Base-by-base conservation (phyloP, 2,329 filamentous ascomycete species). In the Trichophyton benhamiae region DNA sequence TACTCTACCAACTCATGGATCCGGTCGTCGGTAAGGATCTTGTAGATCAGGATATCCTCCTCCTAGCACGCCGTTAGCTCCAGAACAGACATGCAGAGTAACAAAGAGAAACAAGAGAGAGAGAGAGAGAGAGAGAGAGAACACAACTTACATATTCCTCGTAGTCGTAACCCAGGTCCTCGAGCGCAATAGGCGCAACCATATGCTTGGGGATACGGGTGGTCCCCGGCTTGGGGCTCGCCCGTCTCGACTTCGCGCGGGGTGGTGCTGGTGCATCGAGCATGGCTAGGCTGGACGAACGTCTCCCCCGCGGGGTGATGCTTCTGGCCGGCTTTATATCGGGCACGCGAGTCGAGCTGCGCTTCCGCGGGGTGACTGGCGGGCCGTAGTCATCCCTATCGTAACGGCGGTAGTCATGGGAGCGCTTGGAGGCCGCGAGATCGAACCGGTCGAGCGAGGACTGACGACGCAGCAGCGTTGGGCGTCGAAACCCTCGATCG, bases 391-490 rank as follows among this genome's bases (percentile, higher is more conserved):
- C 65, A 55, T 80, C 60, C 65, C 69, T 60, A 64, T 73, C 71
- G 48, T 73, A 73, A 55, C 67, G 69, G 61, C 70, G 65, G 62
- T 72, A 69, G 63, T 74, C 70, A 20, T 75, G 69, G 63, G 80
- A 80, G 52, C 82, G 79, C 36, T 80, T 78, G 60, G 79, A 67
- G 0, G 88, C 87, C 30, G 84, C 84, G 57, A 91, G 85, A 74
- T 96, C 91, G 70, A 90, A 96, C 0, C 88, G 95, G 72, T 96
- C 91, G 44, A 96, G 80, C 59, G 90, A 95, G 13, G 90, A 95
- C 72, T 95, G 91, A 49, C 91, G 84, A 62, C 91, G 83, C 58
- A 94, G 70, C 65, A 91, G 80, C 33, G 80, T 79, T 1, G 90
- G 91, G 30, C 55, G 55, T n/a, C 38, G 30, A 42, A 42, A 42